Evolutionary conservation across 1,139 yeast genomes (phyloP).

Genomic region (Tardiomyces blankii): DNA sequence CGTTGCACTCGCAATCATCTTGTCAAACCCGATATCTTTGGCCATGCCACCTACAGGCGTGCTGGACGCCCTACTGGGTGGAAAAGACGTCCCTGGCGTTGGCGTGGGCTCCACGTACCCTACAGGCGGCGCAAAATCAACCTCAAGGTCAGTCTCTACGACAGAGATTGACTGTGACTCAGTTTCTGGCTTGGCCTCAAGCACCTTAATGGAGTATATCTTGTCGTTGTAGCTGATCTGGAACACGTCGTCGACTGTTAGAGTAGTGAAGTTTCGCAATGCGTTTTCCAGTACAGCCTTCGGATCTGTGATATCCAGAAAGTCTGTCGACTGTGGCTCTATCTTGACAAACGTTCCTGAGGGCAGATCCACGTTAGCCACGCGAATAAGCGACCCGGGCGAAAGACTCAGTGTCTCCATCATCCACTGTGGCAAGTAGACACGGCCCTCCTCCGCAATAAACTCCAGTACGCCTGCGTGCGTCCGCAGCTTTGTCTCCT

Average conservation of each 20-base stretch:
- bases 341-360: constrained; percentile 82
- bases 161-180: constrained; percentile 66
- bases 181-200: constrained; percentile 80
- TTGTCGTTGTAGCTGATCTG: constrained; percentile 79
- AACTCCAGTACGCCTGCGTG: constrained; percentile 96
- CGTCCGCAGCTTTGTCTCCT: constrained; percentile 45
- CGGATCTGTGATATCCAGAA: constrained; percentile 88
- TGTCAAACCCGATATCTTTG: constrained; percentile 55
- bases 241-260: constrained; percentile 76
- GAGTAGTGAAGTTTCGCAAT: constrained; percentile 76
- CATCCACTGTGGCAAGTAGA: constrained; percentile 96
- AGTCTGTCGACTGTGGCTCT: constrained; percentile 91
- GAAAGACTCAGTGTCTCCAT: constrained; percentile 60
- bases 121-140: constrained; percentile 98
- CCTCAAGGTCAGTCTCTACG: constrained; percentile 91
- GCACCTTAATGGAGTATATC: constrained; percentile 66
- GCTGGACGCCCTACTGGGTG: constrained; percentile 7
- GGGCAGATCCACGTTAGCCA: constrained; percentile 65
- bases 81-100: constrained; percentile 18
- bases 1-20: constrained; percentile 36
- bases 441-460: constrained; percentile 95
- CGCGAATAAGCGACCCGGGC: constrained; percentile 72
- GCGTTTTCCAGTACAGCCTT: constrained; percentile 94
- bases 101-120: constrained; percentile 80
- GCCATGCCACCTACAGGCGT: constrained; percentile 53